A percentile compares a stretch with the other conserved stretches of the same genome.
These are phyloP conservation scores for Coprinopsis sp. DNA, from an alignment of 768 basidiomycete genomes.

Conservation along the genomic window DNA sequence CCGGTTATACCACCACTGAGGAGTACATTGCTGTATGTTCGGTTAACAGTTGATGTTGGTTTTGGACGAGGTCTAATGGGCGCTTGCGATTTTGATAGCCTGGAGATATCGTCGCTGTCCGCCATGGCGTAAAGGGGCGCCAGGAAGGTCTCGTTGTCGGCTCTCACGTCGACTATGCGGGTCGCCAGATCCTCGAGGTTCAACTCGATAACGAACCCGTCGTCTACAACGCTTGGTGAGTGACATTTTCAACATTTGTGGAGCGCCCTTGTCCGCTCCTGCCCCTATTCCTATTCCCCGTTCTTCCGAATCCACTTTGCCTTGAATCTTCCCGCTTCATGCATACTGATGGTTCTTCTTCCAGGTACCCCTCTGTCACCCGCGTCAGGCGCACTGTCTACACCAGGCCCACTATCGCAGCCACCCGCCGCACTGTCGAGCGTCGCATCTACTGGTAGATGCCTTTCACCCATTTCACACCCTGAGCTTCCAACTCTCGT, in stretches of 20 bases:
- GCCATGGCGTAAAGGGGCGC: conserved; percentile 55
- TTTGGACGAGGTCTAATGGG: neutral
- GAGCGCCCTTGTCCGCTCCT: neutral
- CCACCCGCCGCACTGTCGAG: conserved; percentile 55
- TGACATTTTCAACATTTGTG: neutral
- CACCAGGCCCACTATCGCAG: conserved; percentile 36
- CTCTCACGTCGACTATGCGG: conserved; percentile 64
- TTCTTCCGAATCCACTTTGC: neutral
- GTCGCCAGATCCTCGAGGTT: conserved; percentile 78
- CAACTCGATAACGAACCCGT: conserved; percentile 60
- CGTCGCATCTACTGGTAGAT: conserved; percentile 73
- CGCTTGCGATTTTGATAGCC: conserved; percentile 37
- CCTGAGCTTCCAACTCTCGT: too few species aligned
- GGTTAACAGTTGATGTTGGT: neutral
- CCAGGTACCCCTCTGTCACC: conserved; percentile 73
- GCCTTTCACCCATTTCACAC: too few species aligned
- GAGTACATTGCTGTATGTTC: conserved; percentile 5
- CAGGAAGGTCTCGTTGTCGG: conserved; percentile 81
- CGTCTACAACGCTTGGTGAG: conserved; percentile 64
- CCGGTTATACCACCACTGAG: neutral
- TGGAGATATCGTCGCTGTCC: conserved; percentile 78
- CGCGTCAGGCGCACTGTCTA: conserved; percentile 73
- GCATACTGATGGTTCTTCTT: too few species aligned
- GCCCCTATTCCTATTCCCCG: neutral
- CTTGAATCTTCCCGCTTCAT: neutral